Evolutionary conservation across 257 asterid species (phyloP), one percentile per base, ranked within the genome.

Genomic region (Forsythia suspensa): DNA sequence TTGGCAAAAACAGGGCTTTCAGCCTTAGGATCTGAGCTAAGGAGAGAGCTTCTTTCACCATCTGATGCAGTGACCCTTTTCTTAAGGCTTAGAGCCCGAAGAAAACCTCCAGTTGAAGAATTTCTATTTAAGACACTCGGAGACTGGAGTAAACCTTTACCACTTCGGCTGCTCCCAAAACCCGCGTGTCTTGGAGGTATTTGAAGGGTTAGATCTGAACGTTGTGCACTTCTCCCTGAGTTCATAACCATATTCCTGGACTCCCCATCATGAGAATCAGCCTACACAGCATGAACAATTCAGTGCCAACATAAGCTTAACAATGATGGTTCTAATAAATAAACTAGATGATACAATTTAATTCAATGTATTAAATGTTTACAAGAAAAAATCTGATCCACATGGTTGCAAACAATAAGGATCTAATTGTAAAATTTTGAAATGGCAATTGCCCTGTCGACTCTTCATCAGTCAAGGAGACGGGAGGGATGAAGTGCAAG

Each of bases 41-140:
- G 93, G 72, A 92, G 94, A 71, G 91, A 85, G 89, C 93, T 90
- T 82, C 90, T 89, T 89, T 86, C 97, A 11, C 93, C 86, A 16
- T 86, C 94, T 44, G 82, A 81, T 41, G 77, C 40, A 72, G 44
- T 40, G 10, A 69, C 74, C 79, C 71, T 82, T 80, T 83, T 92
- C 72, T 92, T 93, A 84, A 92, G 88, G 96, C 96, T 95, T 77
- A 91, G 70, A 29, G 92, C 95, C 46, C 90, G 87, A 65, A 92
- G 80, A 73, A 90, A 82, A n/a, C 92, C 91, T 51, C 86, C 86
- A 8, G 88, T 48, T 43, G 96, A 85, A 80, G 91, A 85, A 71
- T 75, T 81, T 66, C 78, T 80, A 80, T 71, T 74, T 21, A 70
- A 51, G 83, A 77, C 57, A 77, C 84, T 57, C 7, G 90, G 88